Percentiles rank a stretch among this genome's conserved stretches.
These are phyloP conservation scores for Schwanniomyces sp. DNA, from an alignment of 805 yeast genomes.

Conservation along the genomic window DNA sequence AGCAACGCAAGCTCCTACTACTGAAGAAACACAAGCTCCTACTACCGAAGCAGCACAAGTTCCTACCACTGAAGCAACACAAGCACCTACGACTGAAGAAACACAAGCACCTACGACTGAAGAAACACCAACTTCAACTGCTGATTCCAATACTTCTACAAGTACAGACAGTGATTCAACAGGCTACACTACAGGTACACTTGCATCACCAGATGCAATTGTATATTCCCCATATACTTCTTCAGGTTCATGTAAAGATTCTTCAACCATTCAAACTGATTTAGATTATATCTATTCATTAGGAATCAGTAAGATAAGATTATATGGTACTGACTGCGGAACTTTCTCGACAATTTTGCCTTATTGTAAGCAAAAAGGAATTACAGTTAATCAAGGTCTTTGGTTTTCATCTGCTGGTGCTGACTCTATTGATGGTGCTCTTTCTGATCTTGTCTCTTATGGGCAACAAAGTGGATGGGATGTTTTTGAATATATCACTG, in stretches of 20 bases:
- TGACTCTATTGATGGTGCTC: slow-evolving; percentile 64
- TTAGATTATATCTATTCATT: slow-evolving; percentile 54
- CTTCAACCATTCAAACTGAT: slow-evolving; percentile 55
- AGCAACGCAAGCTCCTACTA: slow-evolving; percentile 11
- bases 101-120: slow-evolving; percentile 16
- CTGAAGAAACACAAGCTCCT: slow-evolving; percentile 5
- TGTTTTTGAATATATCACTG: slow-evolving; percentile 70
- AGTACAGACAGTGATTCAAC: slow-evolving; percentile 12
- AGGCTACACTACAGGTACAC: background rate
- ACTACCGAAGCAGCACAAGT: slow-evolving; percentile 14
- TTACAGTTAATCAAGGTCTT: slow-evolving; percentile 81
- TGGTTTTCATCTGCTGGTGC: slow-evolving; percentile 71
- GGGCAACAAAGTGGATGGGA: slow-evolving; percentile 61
- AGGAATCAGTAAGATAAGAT: slow-evolving; percentile 66
- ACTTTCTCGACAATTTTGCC: slow-evolving; percentile 66
- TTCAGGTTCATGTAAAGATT: slow-evolving; percentile 66
- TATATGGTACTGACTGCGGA: slow-evolving; percentile 87
- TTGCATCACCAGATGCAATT: slow-evolving; percentile 52
- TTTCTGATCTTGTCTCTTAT: slow-evolving; percentile 50
- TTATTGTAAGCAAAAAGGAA: slow-evolving; percentile 54
- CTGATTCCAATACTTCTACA: slow-evolving; percentile 11
- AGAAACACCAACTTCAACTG: slow-evolving; percentile 12
- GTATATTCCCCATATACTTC: slow-evolving; percentile 79
- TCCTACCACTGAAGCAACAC: slow-evolving; percentile 8
- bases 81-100: slow-evolving; percentile 11